Evolutionary conservation across 345 rosid species (phyloP), one percentile per base, ranked within the genome.

Genomic region (Syzygium aromaticum): DNA sequence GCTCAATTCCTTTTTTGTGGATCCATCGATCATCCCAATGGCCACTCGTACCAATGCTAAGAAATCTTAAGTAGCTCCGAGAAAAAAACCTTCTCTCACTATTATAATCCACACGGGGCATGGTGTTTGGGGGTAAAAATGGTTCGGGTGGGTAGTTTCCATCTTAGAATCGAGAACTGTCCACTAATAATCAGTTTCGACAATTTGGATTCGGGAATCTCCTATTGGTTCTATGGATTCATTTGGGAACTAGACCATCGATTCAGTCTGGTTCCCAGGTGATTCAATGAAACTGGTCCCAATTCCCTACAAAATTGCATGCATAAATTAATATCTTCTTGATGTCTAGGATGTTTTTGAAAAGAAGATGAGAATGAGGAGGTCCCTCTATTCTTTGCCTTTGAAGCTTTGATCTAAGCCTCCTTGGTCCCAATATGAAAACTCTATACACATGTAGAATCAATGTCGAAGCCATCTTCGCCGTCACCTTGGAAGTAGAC

Each of bases 351-450:
- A 93, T 90, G 88, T 91, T 92, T 16, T 91, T 91, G 25, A 86
- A 14, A 7, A 93, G 85, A 77, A 91, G 51, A 53, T 91, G 87
- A 52, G 92, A 86, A 88, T 91, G 94, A 54, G 86, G 54, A 33
- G 95, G 93, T 10, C 93, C 94, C 82, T 27, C 56, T 83, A 91
- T 87, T 21, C 95, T 92, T 89, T 90, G 94, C 85, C 84, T 89
- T 52, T n/a, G 61, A 78, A 88, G 90, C 63, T 6, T 88, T 51
- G 88, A 86, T 51, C 90, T 88, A 15, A 91, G 77, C 54, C 64
- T 86, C 86, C 54, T 61, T 11, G 91, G 93, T 85, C 88, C 91
- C 87, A 80, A 40, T 40, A 87, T 28, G 86, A 91, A 84, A 53
- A 77, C 77, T 46, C 43, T 22, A 80, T 84, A 91, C 10, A 82